Percentiles rank a stretch among this genome's conserved stretches.
Evolutionary conservation across 2,329 filamentous ascomycete species (phyloP).

Genomic region (Scytalidium sp.): DNA sequence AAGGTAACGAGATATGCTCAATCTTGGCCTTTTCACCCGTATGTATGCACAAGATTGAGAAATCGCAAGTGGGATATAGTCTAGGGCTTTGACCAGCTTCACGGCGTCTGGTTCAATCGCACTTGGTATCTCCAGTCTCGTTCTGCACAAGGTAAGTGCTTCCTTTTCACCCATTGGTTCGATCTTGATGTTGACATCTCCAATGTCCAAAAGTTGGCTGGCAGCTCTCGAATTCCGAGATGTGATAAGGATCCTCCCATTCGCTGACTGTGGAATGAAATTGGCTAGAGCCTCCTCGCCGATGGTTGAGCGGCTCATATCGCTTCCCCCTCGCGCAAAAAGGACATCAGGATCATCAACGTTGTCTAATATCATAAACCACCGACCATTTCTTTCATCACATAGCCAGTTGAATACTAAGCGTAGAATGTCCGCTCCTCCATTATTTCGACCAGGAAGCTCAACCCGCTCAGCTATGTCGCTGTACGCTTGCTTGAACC

Average conservation of each 20-base stretch:
- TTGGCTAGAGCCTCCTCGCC: too few relatives aligned
- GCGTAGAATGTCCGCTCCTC: neutral
- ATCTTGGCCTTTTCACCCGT: neutral
- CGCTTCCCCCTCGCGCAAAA: too few relatives aligned
- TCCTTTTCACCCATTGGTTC: too few relatives aligned
- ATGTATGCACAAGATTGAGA: slow-evolving; percentile 11
- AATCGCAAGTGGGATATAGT: slow-evolving; percentile 11
- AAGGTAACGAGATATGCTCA: slow-evolving; percentile 4
- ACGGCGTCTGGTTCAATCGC: too few relatives aligned
- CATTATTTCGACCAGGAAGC: neutral
- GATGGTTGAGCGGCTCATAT: too few relatives aligned
- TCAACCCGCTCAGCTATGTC: slow-evolving; percentile 9
- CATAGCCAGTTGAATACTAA: slow-evolving; percentile 3
- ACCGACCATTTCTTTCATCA: slow-evolving; percentile 13
- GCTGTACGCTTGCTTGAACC: slow-evolving; percentile 14
- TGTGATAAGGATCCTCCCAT: too few relatives aligned
- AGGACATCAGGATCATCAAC: too few relatives aligned
- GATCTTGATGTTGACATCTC: too few relatives aligned
- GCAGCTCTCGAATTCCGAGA: neutral
- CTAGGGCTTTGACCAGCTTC: neutral
- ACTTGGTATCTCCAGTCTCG: too few relatives aligned
- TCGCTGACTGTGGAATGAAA: too few relatives aligned
- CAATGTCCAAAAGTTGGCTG: neutral
- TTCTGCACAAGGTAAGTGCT: too few relatives aligned
- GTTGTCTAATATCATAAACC: slow-evolving; percentile 42